A percentile compares a stretch with the other conserved stretches of the same genome.
Conservation (phyloP, 208 protist genomes). For the Leishmania mexicana region DNA sequence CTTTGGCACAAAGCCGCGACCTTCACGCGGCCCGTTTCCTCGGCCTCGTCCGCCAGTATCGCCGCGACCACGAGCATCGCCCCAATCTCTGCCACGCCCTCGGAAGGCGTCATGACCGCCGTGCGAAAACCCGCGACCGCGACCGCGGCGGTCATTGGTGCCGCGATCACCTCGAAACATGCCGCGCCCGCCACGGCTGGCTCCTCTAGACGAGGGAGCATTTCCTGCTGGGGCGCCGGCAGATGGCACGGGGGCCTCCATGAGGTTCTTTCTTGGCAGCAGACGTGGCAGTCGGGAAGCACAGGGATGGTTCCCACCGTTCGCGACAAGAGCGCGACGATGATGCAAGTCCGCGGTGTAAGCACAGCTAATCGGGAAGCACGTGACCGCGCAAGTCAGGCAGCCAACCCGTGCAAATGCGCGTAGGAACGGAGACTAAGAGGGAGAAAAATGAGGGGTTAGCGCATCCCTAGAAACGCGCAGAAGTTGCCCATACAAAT, state of each 20-base stretch:
- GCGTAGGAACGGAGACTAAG: neutral
- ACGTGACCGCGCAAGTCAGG: too few species aligned
- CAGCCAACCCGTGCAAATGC: neutral
- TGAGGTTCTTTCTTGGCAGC: neutral
- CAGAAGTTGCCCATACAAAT: neutral
- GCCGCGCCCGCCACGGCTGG: neutral
- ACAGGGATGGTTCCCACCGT: neutral
- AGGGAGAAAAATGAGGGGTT: neutral
- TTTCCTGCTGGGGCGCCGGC: neutral
- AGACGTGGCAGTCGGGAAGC: neutral
- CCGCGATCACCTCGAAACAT: neutral
- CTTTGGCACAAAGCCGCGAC: slow-evolving; percentile 9
- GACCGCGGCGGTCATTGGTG: neutral
- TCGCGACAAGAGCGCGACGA: neutral
- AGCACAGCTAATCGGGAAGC: neutral
- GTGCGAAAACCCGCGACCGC: neutral
- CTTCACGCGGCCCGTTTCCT: neutral
- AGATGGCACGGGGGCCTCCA: neutral
- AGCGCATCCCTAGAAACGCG: neutral
- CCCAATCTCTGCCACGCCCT: neutral
- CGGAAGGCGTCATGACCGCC: neutral
- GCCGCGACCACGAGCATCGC: slow-evolving; percentile 12
- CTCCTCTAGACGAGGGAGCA: neutral
- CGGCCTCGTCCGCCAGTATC: slow-evolving; percentile 5
- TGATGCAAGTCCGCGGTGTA: neutral